A percentile compares a stretch with the other conserved stretches of the same genome.
These are phyloP conservation scores for Vitis rupestris DNA, from an alignment of 164 flowering plant genomes.

Conservation along the genomic window DNA sequence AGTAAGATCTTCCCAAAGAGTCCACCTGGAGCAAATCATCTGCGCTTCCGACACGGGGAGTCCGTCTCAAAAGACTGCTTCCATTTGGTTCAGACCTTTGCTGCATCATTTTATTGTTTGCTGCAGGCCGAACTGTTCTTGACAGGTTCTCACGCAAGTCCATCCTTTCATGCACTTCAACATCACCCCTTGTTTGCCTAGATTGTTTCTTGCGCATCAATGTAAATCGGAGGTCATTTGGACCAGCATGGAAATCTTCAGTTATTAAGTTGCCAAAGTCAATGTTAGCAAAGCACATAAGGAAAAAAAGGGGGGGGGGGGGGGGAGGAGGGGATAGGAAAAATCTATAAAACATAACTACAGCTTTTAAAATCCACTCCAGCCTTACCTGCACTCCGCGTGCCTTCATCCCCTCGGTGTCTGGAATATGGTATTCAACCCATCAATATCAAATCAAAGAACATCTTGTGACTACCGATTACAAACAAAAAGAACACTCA, in stretches of 20 bases:
- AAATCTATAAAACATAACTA: not conserved
- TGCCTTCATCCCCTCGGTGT: slow-evolving; percentile 15
- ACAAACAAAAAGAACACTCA: not conserved
- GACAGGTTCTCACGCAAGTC: slow-evolving; percentile 22
- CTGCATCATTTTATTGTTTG: slow-evolving; percentile 5
- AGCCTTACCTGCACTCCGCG: not conserved
- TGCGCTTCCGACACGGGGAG: slow-evolving; percentile 9
- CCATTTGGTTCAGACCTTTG: slow-evolving; percentile 13
- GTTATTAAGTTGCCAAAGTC: not conserved
- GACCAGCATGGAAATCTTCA: slow-evolving; percentile 22
- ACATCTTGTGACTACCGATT: not conserved
- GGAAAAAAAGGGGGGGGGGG: not conserved
- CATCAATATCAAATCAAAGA: not conserved
- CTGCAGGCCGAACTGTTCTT: slow-evolving; percentile 15
- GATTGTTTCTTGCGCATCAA: slow-evolving; percentile 31
- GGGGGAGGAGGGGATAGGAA: not conserved
- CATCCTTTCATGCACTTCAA: slow-evolving; percentile 11
- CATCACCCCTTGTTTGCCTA: slow-evolving; percentile 10
- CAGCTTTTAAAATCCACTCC: slow-evolving; percentile 8
- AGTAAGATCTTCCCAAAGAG: slow-evolving; percentile 12
- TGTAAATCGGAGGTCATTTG: slow-evolving; percentile 40
- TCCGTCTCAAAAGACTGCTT: slow-evolving; percentile 10
- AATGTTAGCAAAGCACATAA: not conserved
- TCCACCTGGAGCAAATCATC: slow-evolving; percentile 15
- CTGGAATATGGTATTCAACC: slow-evolving; percentile 11